Evolutionary conservation across 768 basidiomycete genomes (phyloP).

Genomic region (Phlebiopsis gigantea): DNA sequence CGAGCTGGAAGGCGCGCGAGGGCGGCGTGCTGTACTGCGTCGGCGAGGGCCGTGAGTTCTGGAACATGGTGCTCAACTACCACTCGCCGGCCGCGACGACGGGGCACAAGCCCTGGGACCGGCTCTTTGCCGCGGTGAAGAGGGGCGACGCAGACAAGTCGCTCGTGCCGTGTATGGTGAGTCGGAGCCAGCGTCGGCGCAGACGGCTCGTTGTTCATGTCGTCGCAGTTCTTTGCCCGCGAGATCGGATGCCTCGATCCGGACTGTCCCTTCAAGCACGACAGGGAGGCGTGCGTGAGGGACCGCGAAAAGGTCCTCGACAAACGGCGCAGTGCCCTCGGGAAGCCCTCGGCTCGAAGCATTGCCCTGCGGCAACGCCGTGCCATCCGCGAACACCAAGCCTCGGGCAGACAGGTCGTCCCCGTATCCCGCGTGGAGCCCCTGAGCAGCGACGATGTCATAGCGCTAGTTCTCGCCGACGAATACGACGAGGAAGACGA

Average conservation of each 20-base stretch:
- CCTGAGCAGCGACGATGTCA: background rate
- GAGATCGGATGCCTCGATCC: constrained; percentile 14
- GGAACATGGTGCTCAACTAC: constrained; percentile 17
- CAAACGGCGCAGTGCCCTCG: constrained; percentile 5
- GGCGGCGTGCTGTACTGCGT: constrained; percentile 12
- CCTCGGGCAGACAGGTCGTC: background rate
- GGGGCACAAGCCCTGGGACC: constrained; percentile 10
- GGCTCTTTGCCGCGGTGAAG: constrained; percentile 11
- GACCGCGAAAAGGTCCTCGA: constrained; percentile 11
- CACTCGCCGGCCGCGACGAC: constrained; percentile 12
- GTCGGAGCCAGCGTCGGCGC: background rate
- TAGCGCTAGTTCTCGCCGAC: background rate
- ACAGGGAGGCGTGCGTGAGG: constrained; percentile 2
- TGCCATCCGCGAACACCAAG: background rate
- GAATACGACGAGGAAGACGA: constrained; percentile 1
- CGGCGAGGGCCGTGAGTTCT: constrained; percentile 5
- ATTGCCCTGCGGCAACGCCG: background rate
- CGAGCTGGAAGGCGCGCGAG: constrained; percentile 13
- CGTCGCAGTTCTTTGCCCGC: constrained; percentile 14
- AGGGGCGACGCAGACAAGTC: background rate
- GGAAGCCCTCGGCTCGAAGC: constrained; percentile 6
- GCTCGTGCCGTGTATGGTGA: constrained; percentile 15
- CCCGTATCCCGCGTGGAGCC: background rate
- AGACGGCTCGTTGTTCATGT: background rate
- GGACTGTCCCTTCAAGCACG: constrained; percentile 12